Conservation (phyloP, 2,329 filamentous ascomycete genomes). For the Neonectria coccinea region DNA sequence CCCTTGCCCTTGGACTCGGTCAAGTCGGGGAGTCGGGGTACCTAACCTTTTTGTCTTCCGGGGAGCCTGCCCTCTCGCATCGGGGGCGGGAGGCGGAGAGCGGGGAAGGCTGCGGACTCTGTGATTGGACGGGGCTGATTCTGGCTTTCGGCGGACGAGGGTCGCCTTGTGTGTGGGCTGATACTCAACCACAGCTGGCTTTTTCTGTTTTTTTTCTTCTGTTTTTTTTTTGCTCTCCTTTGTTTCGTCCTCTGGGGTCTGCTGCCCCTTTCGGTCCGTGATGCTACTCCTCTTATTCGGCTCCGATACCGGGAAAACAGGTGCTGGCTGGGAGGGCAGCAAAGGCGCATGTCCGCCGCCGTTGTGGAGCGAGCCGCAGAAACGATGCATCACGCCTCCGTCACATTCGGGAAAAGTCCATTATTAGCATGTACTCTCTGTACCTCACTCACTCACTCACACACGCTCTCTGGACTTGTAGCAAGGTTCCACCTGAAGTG, state of each 20-base stretch:
- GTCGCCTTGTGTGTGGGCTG: neutral
- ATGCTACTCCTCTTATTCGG: neutral
- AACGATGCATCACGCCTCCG: neutral
- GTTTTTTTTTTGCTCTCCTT: too few species aligned
- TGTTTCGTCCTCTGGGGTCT: too few species aligned
- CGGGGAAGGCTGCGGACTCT: constrained; percentile 28
- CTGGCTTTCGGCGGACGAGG: neutral
- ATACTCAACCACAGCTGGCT: neutral
- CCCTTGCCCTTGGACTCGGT: neutral
- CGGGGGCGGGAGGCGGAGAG: constrained; percentile 23
- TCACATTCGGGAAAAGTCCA: neutral
- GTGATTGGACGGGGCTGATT: constrained; percentile 19
- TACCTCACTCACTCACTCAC: neutral
- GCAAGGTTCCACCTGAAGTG: neutral
- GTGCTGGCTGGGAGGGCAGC: neutral
- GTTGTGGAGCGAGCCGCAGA: constrained; percentile 5
- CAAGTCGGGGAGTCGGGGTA: constrained; percentile 4
- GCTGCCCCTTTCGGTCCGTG: neutral
- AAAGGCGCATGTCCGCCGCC: neutral
- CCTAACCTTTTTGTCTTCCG: constrained; percentile 16
- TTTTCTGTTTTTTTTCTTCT: neutral
- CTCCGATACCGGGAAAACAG: neutral
- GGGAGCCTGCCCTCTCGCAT: constrained; percentile 13
- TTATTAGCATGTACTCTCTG: neutral
- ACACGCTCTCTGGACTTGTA: neutral